Percentiles rank a stretch among this genome's conserved stretches.
Conservation (phyloP, 306 rosid species). For the Ochetophila trinervis region DNA sequence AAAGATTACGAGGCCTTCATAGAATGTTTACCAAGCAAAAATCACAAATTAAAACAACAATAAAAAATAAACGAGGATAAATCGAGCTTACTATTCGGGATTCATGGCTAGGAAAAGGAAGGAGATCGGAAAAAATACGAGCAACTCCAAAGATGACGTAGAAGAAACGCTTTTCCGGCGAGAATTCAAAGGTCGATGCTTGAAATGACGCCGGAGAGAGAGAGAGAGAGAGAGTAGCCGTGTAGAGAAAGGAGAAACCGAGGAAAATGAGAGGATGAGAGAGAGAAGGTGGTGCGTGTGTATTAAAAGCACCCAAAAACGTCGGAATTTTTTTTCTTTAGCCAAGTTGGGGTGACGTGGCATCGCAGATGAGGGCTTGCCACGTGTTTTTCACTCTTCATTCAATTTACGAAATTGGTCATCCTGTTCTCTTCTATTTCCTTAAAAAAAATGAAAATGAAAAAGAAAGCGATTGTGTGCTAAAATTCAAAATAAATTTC, state of each 20-base stretch:
- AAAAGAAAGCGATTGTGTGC: too few relatives aligned
- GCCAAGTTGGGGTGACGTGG: slow-evolving; percentile 39
- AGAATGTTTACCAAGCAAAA: background rate
- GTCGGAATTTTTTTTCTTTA: slow-evolving; percentile 30
- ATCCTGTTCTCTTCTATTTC: background rate
- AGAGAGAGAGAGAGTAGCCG: background rate
- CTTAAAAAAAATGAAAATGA: too few relatives aligned
- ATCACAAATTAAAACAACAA: background rate
- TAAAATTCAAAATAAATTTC: too few relatives aligned
- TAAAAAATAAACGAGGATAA: background rate
- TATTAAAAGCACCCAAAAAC: slow-evolving; percentile 40
- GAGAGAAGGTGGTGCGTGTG: slow-evolving; percentile 12
- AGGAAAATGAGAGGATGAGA: slow-evolving; percentile 15
- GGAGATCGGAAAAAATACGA: slow-evolving; percentile 24
- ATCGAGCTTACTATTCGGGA: slow-evolving; percentile 88
- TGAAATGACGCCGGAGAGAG: slow-evolving; percentile 42
- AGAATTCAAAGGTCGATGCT: slow-evolving; percentile 6
- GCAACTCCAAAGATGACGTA: background rate
- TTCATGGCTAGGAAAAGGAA: slow-evolving; percentile 52
- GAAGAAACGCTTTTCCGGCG: slow-evolving; percentile 27
- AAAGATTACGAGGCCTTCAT: background rate
- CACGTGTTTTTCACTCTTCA: slow-evolving; percentile 33
- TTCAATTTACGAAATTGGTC: slow-evolving; percentile 14
- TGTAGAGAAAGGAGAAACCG: slow-evolving; percentile 32
- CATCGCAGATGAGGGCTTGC: slow-evolving; percentile 18